Evolutionary conservation across 176 grass and related monocot genomes (phyloP).

Genomic region (Elaeis guineensis): DNA sequence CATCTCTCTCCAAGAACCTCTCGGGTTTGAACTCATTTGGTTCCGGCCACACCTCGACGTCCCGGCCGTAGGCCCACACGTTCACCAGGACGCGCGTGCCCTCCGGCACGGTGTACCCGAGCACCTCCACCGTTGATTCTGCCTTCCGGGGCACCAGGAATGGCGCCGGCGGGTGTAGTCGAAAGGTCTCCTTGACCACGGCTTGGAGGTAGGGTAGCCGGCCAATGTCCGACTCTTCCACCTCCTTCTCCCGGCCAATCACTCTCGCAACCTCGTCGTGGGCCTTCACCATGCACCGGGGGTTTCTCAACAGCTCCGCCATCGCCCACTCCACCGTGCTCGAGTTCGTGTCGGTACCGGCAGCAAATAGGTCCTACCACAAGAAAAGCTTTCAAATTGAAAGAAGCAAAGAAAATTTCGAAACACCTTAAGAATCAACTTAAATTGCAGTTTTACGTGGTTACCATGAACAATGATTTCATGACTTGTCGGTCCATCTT

Average conservation of each 20-base stretch:
- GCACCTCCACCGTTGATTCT: neutral
- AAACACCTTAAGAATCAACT: neutral
- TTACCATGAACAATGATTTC: constrained; percentile 8
- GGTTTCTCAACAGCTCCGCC: neutral
- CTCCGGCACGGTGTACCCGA: constrained; percentile 19
- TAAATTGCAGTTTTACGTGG: neutral
- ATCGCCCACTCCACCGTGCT: constrained; percentile 9
- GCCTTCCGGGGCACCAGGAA: constrained; percentile 18
- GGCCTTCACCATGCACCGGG: constrained; percentile 4
- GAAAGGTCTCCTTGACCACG: constrained; percentile 13
- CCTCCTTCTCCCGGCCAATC: no score
- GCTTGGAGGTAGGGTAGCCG: neutral
- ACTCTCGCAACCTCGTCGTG: constrained; percentile 4
- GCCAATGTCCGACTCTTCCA: constrained; percentile 9
- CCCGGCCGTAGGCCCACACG: constrained; percentile 18
- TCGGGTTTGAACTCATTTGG: constrained; percentile 29
- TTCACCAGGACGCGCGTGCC: constrained; percentile 28
- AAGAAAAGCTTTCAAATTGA: no score
- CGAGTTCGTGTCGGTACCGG: constrained; percentile 8
- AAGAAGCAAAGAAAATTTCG: neutral
- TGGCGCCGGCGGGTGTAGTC: constrained; percentile 10
- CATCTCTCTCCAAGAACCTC: constrained; percentile 11
- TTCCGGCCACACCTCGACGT: constrained; percentile 20
- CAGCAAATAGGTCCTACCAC: constrained; percentile 11
- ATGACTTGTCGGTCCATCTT: constrained; percentile 9